phyloP scores from a whole-genome alignment of 2,329 filamentous ascomycete genomes.

The Pezicula neosporulosa region DNA sequence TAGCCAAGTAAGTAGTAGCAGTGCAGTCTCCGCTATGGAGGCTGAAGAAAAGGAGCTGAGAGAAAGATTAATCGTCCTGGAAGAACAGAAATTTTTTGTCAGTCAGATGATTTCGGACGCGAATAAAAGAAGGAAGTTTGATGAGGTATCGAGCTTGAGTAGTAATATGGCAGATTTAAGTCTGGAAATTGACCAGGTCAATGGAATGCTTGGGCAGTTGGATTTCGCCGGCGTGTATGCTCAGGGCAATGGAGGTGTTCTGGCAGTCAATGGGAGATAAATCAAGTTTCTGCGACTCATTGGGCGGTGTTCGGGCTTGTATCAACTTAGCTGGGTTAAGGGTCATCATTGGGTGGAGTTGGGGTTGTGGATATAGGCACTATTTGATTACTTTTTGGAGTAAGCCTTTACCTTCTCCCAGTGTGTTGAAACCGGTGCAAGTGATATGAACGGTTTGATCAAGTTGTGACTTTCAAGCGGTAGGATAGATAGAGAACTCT shows the following conservation, averaged over 20 bases:
- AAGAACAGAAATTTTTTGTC: constrained; percentile 72
- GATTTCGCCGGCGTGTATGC: constrained; percentile 37
- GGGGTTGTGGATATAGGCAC: no score
- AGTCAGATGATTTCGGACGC: constrained; percentile 68
- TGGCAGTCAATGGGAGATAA: no score
- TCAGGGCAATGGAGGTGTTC: constrained; percentile 2
- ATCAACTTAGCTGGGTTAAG: no score
- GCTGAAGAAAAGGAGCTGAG: constrained; percentile 66
- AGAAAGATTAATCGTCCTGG: constrained; percentile 64
- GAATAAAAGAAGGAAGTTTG: constrained; percentile 63
- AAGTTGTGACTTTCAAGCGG: no score
- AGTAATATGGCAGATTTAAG: constrained; percentile 64
- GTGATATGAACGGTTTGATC: no score
- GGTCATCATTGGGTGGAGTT: no score
- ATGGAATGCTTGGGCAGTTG: constrained; percentile 52
- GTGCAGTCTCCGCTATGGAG: constrained; percentile 60
- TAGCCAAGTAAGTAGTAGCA: constrained; percentile 51
- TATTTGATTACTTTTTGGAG: no score
- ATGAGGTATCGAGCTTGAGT: constrained; percentile 62
- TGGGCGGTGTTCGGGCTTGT: constrained; percentile 5
- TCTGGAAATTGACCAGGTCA: constrained; percentile 61
- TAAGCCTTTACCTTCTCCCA: no score
- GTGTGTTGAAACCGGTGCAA: no score
- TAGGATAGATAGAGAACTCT: no score
- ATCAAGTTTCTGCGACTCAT: constrained; percentile 1